Evolutionary conservation across 2,329 filamentous ascomycete species (phyloP), one percentile per base, ranked within the genome.

Genomic region (Graphilbum sp.): DNA sequence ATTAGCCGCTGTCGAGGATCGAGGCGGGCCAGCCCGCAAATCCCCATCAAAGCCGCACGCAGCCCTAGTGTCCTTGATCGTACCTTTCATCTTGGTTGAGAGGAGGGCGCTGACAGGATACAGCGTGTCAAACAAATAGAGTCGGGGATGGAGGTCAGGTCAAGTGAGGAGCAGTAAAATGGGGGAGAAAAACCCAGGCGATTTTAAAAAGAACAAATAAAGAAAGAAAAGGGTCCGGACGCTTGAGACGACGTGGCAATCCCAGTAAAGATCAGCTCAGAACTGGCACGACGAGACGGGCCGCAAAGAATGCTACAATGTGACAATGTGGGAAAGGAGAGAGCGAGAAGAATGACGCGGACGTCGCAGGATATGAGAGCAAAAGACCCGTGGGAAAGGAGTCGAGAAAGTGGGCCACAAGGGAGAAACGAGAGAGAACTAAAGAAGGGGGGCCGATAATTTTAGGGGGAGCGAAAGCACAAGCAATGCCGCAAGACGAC

Each of bases 81-180:
- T 57, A 62, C 60, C 60, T 56, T 61, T 63, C 59, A 62, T 63
- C 20, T 39, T 54, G 32, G 33, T 19, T 29, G 27, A n/a, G 7
- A 12, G 23, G 23, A 25, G n/a, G n/a, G n/a, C n/a, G n/a, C n/a
- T n/a, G n/a, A n/a, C n/a, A n/a, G n/a, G n/a, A n/a, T n/a, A n/a
- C n/a, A n/a, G n/a, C n/a, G n/a, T n/a, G n/a, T n/a, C n/a, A n/a
- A n/a, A n/a, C 12, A 35, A 34, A 42, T 30, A 31, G 37, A 10
- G 37, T 27, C 32, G 34, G 37, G 34, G 34, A 34, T 8, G 29
- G 25, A 16, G 21, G 23, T 29, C n/a, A 15, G 27, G 13, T 29
- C 6, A 5, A 15, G 13, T 7, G 17, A 32, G 18, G 34, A 37
- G 32, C 21, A 32, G 36, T 19, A 35, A 35, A 30, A 35, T 32